A percentile compares a stretch with the other conserved stretches of the same genome.
Evolutionary conservation across 1,284 basidiomycete genomes (phyloP).

Genomic region (Leccinum griseonigrum): DNA sequence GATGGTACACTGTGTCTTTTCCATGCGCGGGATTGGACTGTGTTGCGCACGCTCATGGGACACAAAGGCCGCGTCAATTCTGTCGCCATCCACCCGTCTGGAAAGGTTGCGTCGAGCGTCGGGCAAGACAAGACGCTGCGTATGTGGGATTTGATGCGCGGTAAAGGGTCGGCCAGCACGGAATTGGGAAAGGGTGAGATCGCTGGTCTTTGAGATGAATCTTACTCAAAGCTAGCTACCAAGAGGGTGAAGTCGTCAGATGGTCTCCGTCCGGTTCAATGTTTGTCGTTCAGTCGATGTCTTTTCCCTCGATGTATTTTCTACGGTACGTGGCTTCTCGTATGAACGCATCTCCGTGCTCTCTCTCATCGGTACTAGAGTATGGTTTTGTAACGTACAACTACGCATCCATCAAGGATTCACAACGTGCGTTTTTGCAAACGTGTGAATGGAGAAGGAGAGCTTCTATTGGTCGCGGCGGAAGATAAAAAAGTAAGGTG

Average conservation of each 20-base stretch:
- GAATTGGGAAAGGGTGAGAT: slow-evolving; percentile 79
- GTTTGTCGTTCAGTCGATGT: slow-evolving; percentile 78
- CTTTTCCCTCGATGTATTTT: slow-evolving; percentile 75
- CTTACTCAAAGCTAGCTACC: slow-evolving; percentile 11
- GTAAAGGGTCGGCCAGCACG: slow-evolving; percentile 84
- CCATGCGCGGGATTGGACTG: slow-evolving; percentile 89
- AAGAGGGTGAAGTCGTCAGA: slow-evolving; percentile 85
- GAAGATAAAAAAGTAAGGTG: slow-evolving; percentile 65
- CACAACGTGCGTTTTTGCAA: slow-evolving; percentile 74
- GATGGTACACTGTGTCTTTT: slow-evolving; percentile 90
- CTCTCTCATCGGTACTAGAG: slow-evolving; percentile 42
- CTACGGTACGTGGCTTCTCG: slow-evolving; percentile 54
- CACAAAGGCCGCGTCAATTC: slow-evolving; percentile 92
- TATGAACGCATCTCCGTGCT: neutral
- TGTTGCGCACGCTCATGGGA: slow-evolving; percentile 85
- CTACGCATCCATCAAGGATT: slow-evolving; percentile 74
- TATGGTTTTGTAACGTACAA: slow-evolving; percentile 67
- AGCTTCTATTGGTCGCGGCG: slow-evolving; percentile 76
- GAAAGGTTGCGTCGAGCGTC: slow-evolving; percentile 87
- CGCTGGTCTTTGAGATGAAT: neutral
- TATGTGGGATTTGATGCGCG: slow-evolving; percentile 99
- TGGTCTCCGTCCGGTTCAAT: slow-evolving; percentile 77
- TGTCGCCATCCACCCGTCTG: slow-evolving; percentile 89
- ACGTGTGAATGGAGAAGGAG: slow-evolving; percentile 44
- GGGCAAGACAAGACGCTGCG: slow-evolving; percentile 88